A percentile compares a stretch with the other conserved stretches of the same genome.
These are phyloP conservation scores for Seiridium unicorne DNA, from an alignment of 2,329 filamentous ascomycete species.

Conservation along the genomic window DNA sequence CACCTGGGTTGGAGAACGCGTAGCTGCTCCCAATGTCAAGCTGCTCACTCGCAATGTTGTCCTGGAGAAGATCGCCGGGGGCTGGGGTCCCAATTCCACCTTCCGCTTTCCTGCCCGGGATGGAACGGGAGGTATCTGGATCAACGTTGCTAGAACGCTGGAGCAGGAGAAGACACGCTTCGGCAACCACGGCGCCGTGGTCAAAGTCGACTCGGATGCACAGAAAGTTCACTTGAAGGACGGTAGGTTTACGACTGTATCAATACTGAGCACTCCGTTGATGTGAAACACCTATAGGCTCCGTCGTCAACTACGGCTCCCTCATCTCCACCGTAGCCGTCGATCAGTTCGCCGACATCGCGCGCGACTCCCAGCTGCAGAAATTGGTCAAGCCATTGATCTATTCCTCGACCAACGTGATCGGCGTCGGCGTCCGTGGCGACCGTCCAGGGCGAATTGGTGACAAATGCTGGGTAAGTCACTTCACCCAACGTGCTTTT, in stretches of 20 bases:
- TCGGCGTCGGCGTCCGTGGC: slow-evolving; percentile 92
- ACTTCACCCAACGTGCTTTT: too few species aligned
- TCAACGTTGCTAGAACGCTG: slow-evolving; percentile 87
- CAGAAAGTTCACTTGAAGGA: slow-evolving; percentile 81
- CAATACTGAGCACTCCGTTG: background rate
- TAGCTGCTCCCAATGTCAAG: slow-evolving; percentile 95
- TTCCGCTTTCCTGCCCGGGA: slow-evolving; percentile 97
- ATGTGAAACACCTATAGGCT: slow-evolving; percentile 48
- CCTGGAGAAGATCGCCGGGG: slow-evolving; percentile 89
- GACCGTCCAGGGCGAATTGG: slow-evolving; percentile 90
- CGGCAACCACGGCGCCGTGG: slow-evolving; percentile 79
- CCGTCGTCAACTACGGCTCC: slow-evolving; percentile 85
- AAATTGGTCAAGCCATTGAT: slow-evolving; percentile 84
- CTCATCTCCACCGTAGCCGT: slow-evolving; percentile 95
- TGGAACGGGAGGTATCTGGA: slow-evolving; percentile 98
- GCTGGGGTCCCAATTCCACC: slow-evolving; percentile 97
- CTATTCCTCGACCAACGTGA: slow-evolving; percentile 96
- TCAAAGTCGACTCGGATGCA: slow-evolving; percentile 79
- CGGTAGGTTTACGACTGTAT: slow-evolving; percentile 2
- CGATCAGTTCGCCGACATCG: slow-evolving; percentile 80
- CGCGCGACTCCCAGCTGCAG: slow-evolving; percentile 82
- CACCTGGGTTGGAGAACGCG: slow-evolving; percentile 96
- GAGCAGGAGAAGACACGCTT: slow-evolving; percentile 89
- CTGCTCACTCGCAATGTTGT: slow-evolving; percentile 89
- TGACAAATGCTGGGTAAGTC: slow-evolving; percentile 92